phyloP scores from a whole-genome alignment of 1,139 yeast species.

The Pichia sp. region DNA sequence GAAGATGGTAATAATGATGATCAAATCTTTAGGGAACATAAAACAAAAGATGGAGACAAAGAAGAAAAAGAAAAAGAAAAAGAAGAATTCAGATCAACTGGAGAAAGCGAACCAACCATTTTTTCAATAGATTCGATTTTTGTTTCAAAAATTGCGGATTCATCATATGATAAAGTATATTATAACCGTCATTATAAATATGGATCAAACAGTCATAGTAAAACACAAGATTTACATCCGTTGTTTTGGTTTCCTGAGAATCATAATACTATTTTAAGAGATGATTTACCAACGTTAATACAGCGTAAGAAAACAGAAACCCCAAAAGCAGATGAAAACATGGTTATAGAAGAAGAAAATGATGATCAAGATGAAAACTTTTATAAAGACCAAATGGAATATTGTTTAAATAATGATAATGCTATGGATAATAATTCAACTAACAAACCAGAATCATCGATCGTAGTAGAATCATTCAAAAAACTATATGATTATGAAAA shows the following conservation, averaged over 20 bases:
- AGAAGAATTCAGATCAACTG: constrained; percentile 15
- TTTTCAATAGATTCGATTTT: constrained; percentile 47
- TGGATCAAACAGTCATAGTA: not conserved
- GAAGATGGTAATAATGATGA: not conserved
- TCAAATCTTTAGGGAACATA: not conserved
- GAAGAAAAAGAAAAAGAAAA: not conserved
- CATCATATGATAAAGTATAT: constrained; percentile 13
- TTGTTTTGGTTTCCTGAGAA: constrained; percentile 37
- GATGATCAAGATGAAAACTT: not conserved
- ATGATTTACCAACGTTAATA: constrained; percentile 30
- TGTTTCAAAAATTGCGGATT: constrained; percentile 38
- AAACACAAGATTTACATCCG: not conserved
- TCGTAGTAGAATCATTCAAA: not conserved
- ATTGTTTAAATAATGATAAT: not conserved
- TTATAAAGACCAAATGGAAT: no score
- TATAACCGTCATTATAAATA: not conserved
- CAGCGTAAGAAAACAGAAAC: constrained; percentile 21
- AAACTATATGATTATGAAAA: not conserved
- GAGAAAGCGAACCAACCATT: constrained; percentile 29
- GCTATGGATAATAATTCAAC: not conserved
- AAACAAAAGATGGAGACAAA: not conserved
- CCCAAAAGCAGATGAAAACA: not conserved
- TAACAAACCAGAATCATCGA: not conserved
- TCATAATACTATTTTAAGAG: constrained; percentile 27
- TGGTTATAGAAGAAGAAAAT: not conserved